Conservation (phyloP, 2,329 filamentous ascomycete species). For the Aspergillus quadricinctus region DNA sequence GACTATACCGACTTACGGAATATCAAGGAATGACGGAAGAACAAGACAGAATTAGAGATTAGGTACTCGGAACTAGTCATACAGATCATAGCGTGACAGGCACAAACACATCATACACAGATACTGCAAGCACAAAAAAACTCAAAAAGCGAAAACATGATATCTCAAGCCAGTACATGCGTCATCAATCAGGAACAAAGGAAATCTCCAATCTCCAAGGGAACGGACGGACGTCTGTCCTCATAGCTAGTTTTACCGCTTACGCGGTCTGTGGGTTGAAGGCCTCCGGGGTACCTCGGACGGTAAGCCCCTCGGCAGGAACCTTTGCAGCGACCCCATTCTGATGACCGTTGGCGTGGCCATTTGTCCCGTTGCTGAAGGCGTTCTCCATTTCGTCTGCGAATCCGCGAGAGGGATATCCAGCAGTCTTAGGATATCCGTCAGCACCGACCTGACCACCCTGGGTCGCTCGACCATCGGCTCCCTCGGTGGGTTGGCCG, state of each 20-base stretch:
- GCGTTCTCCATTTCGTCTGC: slow-evolving; percentile 30
- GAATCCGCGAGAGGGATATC: slow-evolving; percentile 25
- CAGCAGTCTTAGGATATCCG: slow-evolving; percentile 10
- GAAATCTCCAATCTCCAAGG: neutral
- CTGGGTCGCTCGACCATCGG: neutral
- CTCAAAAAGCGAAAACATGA: neutral
- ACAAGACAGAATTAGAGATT: neutral
- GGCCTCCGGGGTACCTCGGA: slow-evolving; percentile 13
- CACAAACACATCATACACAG: neutral
- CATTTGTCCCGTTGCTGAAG: slow-evolving; percentile 17
- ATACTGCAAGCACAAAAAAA: neutral
- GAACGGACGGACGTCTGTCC: neutral
- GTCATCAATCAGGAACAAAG: neutral
- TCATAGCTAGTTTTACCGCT: neutral
- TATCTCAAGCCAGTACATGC: neutral
- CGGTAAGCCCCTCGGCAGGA: slow-evolving; percentile 2
- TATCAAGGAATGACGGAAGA: neutral
- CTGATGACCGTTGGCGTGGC: neutral
- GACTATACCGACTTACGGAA: neutral
- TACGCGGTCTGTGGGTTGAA: slow-evolving; percentile 23
- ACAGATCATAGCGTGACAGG: neutral
- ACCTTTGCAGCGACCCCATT: neutral
- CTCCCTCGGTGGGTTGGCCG: neutral
- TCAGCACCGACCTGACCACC: slow-evolving; percentile 9
- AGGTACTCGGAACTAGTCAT: neutral